Base-by-base conservation (phyloP, 345 rosid species). In the Leavenworthia alabamica region DNA sequence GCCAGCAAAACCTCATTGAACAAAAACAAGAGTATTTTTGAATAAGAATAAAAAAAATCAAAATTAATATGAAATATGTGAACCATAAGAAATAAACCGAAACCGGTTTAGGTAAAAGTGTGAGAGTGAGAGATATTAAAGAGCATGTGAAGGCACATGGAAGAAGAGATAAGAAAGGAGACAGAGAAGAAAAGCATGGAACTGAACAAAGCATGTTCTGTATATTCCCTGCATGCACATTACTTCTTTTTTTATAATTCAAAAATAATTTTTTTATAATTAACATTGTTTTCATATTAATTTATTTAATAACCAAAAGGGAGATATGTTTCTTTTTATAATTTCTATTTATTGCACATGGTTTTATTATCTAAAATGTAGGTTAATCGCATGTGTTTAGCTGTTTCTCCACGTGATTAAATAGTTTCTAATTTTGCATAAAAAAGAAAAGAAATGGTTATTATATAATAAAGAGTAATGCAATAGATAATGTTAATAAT, bases 71-170 rank as follows among this genome's bases (percentile, higher is more conserved):
- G 56, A 46, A 36, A 22, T 55, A 35, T 7, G 48, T 5, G 70
- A 40, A 57, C 72, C 64, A 33, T 58, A 42, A 7, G 32, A 56
- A 35, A 26, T 29, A 1, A 66, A 66, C 47, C 64, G 29, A 46
- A 56, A 49, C 58, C 42, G 51, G 58, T 29, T 53, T 57, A 53
- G 43, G 5, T 28, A 29, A 39, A 20, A 32, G 22, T 23, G 31
- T 22, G 59, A 22, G 60, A 29, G 31, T 22, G 59, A 22, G 60
- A 29, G 28, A 59, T 10, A 43, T 20, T 19, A 33, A 32, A 42
- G 47, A 20, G 62, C 73, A 68, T 68, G 73, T 68, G 66, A 59
- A 60, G 9, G 66, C 73, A 68, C 73, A 68, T 68, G 73, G 73
- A 13, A 60, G 49, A 66, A 67, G 42, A 37, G 42, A 37, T 37